A percentile compares a stretch with the other conserved stretches of the same genome.
Evolutionary conservation across 352 stramenopile genomes (phyloP).

Genomic region (Stramenopiles sp.): DNA sequence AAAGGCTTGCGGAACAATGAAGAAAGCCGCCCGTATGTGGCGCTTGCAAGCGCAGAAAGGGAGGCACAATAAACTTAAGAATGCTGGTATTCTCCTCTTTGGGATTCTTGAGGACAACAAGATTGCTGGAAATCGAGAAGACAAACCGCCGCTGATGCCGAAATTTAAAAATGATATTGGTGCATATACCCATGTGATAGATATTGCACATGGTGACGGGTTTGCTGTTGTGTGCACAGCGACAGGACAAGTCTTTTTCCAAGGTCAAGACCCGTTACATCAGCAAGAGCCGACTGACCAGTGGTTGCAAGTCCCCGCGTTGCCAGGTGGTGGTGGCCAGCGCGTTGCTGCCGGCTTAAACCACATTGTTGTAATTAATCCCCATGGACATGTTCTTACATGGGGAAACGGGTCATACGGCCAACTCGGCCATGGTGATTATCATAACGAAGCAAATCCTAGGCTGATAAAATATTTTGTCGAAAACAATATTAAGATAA

Average conservation of each 20-base stretch:
- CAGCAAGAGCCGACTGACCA: background rate
- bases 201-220: background rate
- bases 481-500: background rate
- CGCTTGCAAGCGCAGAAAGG: background rate
- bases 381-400: background rate
- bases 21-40: background rate
- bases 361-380: background rate
- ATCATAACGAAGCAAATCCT: background rate
- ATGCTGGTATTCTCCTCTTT: background rate
- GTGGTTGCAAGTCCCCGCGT: background rate
- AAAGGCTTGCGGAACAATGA: too few relatives aligned
- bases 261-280: background rate
- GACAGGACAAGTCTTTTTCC: background rate
- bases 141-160: background rate
- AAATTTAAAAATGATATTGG: background rate
- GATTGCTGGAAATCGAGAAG: background rate
- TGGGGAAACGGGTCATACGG: background rate
- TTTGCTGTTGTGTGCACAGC: background rate
- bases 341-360: background rate
- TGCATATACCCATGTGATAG: background rate
- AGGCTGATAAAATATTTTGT: background rate
- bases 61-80: background rate
- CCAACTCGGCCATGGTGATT: background rate
- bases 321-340: background rate
- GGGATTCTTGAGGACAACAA: background rate